Evolutionary conservation across 768 basidiomycete genomes (phyloP).

Genomic region (Bullera alba): DNA sequence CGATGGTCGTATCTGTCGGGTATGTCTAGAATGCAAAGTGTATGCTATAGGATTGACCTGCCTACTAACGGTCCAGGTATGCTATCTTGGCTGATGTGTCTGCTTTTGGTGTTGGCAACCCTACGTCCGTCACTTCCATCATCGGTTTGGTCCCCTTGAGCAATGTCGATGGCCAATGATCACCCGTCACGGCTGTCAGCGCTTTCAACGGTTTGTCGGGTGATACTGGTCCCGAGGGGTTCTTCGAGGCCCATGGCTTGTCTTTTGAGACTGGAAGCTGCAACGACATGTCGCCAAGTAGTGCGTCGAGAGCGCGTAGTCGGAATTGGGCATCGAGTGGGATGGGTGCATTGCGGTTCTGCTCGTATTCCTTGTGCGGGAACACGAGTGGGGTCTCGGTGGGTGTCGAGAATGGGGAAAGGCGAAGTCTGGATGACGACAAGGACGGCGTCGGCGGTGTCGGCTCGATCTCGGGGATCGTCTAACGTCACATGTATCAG

Average conservation of each 20-base stretch:
- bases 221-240: too few relatives aligned
- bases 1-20: too few relatives aligned
- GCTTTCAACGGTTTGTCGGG: too few relatives aligned
- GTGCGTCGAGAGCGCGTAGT: background rate
- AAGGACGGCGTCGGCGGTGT: background rate
- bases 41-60: too few relatives aligned
- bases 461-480: background rate
- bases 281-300: constrained; percentile 3
- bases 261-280: too few relatives aligned
- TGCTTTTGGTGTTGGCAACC: too few relatives aligned
- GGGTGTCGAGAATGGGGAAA: background rate
- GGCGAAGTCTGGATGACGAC: background rate
- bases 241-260: too few relatives aligned
- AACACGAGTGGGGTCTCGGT: background rate
- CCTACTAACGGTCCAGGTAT: too few relatives aligned
- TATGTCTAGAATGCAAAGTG: too few relatives aligned
- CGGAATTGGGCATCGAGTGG: background rate
- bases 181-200: background rate
- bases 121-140: background rate
- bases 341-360: background rate
- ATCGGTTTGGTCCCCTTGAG: background rate
- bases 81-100: too few relatives aligned
- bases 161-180: background rate
- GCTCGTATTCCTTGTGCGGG: background rate
- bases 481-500: background rate